Evolutionary conservation across 2,329 filamentous ascomycete genomes (phyloP), one percentile per base, ranked within the genome.

Genomic region (Fusarium protoensiforme): DNA sequence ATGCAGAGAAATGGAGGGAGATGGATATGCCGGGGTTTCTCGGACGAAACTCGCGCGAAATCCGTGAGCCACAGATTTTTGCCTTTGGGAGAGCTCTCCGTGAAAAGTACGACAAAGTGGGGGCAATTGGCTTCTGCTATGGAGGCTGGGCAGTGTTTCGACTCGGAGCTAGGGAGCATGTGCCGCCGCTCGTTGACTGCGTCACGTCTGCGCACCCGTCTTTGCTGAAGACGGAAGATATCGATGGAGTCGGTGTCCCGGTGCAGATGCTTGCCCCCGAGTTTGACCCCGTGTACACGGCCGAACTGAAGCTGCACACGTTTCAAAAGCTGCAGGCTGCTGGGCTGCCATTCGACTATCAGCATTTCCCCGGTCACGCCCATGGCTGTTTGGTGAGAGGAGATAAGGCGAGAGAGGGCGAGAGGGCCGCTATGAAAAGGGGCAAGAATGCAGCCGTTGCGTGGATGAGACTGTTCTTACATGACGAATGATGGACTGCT

Each of bases 261-360:
- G 80, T 85, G n/a, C 87, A 89, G 79, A 78, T 89, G 7, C 73
- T 90, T 8, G 86, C 86, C 2, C 86, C 87, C 0, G 86, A 89
- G 69, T 69, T 79, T 16, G 87, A 88, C 71, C 69, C 71, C 0
- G 73, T 76, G 22, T 87, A 82, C 71, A 82, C 83, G 0, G 66
- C 78, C 0, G 85, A 87, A 69, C 66, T 87, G 63, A 88, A 87
- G 76, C 65, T 68, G 43, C 78, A 82, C 66, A 79, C 79, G 3
- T 83, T 84, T 69, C 69, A 80, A 62, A 81, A 76, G 3, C 59
- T 87, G 39, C 80, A 77, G n/a, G 46, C 46, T 51, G 27, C 27
- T 14, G 27, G 46, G 10, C 2, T 51, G 4, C 46, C 46, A 20
- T 51, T 51, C 31, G 46, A 29, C 27, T 51, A 31, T 20, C 46